Evolutionary conservation across 2,329 filamentous ascomycete species (phyloP).

Genomic region (Pseudogymnoascus sp.): DNA sequence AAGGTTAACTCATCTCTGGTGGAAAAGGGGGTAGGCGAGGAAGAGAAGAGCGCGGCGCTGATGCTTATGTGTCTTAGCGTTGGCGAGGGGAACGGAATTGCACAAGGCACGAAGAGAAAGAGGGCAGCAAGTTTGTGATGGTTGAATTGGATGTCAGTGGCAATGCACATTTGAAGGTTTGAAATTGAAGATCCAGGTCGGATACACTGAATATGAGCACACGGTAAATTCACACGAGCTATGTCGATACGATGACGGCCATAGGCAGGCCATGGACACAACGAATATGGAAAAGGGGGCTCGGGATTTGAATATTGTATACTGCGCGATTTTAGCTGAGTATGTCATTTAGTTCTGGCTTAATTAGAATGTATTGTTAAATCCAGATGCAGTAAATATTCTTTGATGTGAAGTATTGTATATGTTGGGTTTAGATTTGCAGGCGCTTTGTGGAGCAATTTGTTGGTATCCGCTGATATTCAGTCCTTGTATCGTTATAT

Average conservation of each 20-base stretch:
- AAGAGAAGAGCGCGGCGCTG: constrained; percentile 4
- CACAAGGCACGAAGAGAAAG: not conserved
- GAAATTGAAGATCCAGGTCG: not conserved
- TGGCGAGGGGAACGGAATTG: not conserved
- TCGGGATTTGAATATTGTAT: not conserved
- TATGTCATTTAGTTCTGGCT: not conserved
- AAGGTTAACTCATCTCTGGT: not conserved
- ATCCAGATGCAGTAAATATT: not conserved
- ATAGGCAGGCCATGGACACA: not conserved
- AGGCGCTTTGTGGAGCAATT: not conserved
- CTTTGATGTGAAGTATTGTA: not conserved
- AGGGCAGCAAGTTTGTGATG: not conserved
- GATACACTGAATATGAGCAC: not conserved
- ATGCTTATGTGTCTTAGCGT: constrained; percentile 6
- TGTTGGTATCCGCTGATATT: not conserved
- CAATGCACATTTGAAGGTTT: not conserved
- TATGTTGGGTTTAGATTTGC: not conserved
- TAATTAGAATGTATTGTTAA: constrained; percentile 1
- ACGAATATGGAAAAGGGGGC: not conserved
- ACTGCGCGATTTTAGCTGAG: not conserved
- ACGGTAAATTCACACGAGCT: not conserved
- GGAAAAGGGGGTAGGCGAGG: not conserved
- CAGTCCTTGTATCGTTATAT: not conserved
- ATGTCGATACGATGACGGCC: constrained; percentile 1
- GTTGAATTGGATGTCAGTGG: not conserved